phyloP scores from a whole-genome alignment of 495 filamentous ascomycete species.

The Aspergillus hancockii region DNA sequence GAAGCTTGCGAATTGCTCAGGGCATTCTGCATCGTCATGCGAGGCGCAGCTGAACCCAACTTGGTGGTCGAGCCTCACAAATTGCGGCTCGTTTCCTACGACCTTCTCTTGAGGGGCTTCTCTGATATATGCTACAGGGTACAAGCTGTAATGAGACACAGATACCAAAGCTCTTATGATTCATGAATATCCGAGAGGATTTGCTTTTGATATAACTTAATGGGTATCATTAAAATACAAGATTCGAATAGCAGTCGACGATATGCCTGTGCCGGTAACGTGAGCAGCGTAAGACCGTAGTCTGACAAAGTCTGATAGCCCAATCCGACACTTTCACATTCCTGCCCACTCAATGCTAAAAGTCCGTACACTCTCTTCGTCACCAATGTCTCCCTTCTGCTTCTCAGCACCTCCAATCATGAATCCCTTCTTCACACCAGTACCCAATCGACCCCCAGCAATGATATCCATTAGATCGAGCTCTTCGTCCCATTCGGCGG shows the following conservation, averaged over 20 bases:
- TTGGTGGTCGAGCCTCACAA: background rate
- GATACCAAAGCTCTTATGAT: background rate
- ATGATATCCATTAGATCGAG: conserved; percentile 82
- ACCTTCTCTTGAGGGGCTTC: background rate
- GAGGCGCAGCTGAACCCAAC: background rate
- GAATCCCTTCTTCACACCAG: conserved; percentile 94
- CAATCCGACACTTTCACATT: conserved; percentile 53
- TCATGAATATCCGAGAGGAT: background rate
- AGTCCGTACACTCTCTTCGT: conserved; percentile 51
- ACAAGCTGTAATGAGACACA: background rate
- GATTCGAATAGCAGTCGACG: background rate
- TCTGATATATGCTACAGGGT: background rate
- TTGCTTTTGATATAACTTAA: background rate
- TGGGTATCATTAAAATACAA: background rate
- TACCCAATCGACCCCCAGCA: conserved; percentile 82
- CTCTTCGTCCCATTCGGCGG: conserved; percentile 81
- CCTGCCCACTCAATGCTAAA: conserved; percentile 86
- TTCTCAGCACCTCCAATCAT: conserved; percentile 70
- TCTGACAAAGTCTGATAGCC: background rate
- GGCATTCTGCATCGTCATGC: background rate
- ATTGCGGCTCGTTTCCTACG: background rate
- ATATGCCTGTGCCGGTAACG: background rate
- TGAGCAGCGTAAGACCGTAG: background rate
- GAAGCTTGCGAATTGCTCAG: background rate
- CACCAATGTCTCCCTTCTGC: conserved; percentile 23